Base-by-base conservation (phyloP, 2,329 filamentous ascomycete species). In the Calycina marina region DNA sequence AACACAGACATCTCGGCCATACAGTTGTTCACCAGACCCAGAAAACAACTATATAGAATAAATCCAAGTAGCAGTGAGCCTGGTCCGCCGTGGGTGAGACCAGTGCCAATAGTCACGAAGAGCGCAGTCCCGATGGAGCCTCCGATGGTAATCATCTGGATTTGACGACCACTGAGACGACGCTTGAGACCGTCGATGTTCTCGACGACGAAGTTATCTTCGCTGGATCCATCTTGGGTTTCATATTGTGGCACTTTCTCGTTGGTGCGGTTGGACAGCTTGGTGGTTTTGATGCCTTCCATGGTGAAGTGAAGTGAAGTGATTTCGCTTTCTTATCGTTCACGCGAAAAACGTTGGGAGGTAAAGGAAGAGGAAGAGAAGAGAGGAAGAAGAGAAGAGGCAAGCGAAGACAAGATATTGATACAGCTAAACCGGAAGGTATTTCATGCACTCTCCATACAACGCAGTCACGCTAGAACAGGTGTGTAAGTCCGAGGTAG, bases 1-100 rank as follows among this genome's bases (percentile, higher is more conserved):
- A 62, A 73, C 0, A 69, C 61, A 0, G 67, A 60, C 67, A 74
- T 73, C 44, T 75, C 46, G 9, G 45, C 70, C 37, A 49, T 46
- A 24, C 40, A 46, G 18, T 42, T 43, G 53, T 46, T 48, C 1
- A 49, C 39, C 5, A 32, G n/a, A 13, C 35, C 45, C 20, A 45
- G 22, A 20, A 76, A 48, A 17, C 72, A 45, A 30, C 37, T 40
- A 25, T 67, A 46, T 3, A 46, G n/a, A 3, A 31, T 40, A 14
- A 65, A 46, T 65, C 60, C 62, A 30, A 74, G 59, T 3, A 75
- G 51, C 40, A 50, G 31, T 15, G 39, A 43, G 11, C 40, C 47
- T 3, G 47, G 46, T 6, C 47, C 60, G 46, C 58, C 59, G 18
- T 39, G 48, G 20, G 40, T 35, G 5, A 63, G 49, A 20, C 59